These are phyloP conservation scores for Biancaea sappan DNA, from an alignment of 306 rosid genomes.

Conservation along the genomic window DNA sequence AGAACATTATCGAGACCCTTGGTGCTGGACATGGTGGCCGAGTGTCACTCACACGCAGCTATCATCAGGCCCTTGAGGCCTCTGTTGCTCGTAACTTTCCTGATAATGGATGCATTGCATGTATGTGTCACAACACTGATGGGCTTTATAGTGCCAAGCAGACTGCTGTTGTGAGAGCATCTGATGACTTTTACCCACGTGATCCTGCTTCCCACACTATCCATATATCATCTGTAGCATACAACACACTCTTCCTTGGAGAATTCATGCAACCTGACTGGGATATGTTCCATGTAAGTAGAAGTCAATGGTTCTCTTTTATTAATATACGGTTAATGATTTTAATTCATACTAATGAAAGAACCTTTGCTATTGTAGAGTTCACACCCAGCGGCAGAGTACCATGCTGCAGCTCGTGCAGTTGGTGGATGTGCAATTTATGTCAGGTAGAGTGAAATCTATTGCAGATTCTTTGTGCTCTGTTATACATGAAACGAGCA, in stretches of 20 bases:
- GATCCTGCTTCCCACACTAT: conserved; percentile 98
- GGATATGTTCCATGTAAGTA: conserved; percentile 98
- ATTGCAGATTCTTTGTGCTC: background rate
- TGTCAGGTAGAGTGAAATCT: conserved; percentile 62
- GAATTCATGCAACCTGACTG: conserved; percentile 99
- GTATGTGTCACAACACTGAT: conserved; percentile 99
- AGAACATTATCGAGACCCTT: conserved; percentile 91
- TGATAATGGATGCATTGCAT: conserved; percentile 92
- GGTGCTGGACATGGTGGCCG: conserved; percentile 96
- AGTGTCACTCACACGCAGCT: conserved; percentile 88
- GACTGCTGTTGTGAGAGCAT: conserved; percentile 89
- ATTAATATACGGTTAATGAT: background rate
- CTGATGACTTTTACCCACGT: conserved; percentile 90
- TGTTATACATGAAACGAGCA: background rate
- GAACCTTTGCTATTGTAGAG: conserved; percentile 50
- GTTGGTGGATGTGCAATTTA: conserved; percentile 96
- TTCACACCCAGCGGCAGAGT: conserved; percentile 89
- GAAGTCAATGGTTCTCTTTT: background rate
- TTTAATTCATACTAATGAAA: background rate
- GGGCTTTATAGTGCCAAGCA: conserved; percentile 85
- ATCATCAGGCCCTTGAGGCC: conserved; percentile 85
- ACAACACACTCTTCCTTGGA: conserved; percentile 92
- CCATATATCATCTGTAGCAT: conserved; percentile 94
- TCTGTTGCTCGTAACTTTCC: conserved; percentile 80
- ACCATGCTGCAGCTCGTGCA: conserved; percentile 97